Conservation (phyloP, 257 asterid species). For the Nicotiana benthamiana region DNA sequence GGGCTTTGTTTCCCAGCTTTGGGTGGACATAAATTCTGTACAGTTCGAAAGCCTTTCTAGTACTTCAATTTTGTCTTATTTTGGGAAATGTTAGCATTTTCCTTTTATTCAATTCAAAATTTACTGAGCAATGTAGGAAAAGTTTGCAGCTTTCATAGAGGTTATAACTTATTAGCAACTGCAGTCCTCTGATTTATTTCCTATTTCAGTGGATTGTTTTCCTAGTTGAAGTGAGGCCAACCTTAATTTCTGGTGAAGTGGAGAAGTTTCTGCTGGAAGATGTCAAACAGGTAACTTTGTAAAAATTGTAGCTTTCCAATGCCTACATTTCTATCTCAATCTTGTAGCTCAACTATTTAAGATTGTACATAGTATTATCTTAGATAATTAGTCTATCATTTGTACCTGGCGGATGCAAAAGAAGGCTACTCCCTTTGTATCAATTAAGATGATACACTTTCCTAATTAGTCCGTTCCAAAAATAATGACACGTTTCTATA, state of each 20-base stretch:
- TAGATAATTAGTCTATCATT: neutral
- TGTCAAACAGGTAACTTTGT: conserved; percentile 36
- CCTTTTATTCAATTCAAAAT: neutral
- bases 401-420: neutral
- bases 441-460: no score
- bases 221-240: conserved; percentile 60
- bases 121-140: neutral
- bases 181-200: neutral
- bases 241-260: conserved; percentile 49
- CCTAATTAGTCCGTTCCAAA: no score
- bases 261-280: conserved; percentile 51
- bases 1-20: conserved; percentile 66
- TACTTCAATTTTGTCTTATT: conserved; percentile 10
- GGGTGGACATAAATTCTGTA: conserved; percentile 58
- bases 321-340: neutral
- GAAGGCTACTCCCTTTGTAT: no score
- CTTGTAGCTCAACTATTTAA: neutral
- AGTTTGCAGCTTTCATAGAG: neutral
- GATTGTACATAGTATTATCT: neutral
- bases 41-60: neutral
- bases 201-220: conserved; percentile 32
- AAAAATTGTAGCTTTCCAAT: neutral
- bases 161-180: neutral
- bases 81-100: neutral
- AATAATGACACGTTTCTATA: no score